Conservation (phyloP, 176 grass and related monocot species). For the Musa troglodytarum region DNA sequence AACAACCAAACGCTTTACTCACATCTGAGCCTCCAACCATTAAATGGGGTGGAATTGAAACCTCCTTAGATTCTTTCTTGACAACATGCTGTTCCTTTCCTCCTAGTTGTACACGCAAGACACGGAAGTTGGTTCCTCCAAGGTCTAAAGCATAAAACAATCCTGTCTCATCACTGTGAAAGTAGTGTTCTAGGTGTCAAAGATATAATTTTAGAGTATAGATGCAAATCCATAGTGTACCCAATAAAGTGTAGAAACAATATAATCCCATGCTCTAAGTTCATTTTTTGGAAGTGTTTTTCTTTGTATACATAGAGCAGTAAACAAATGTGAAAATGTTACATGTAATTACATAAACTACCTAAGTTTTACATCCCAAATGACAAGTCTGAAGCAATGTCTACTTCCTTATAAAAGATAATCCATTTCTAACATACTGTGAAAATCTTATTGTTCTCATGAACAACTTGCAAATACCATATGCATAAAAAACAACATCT, state of each 20-base stretch:
- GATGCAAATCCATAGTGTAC: not conserved
- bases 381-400: not conserved
- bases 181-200: not conserved
- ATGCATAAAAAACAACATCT: not conserved
- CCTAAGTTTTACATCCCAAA: not conserved
- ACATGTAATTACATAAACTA: not conserved
- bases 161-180: slow-evolving; percentile 47
- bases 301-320: not conserved
- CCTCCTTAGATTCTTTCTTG: slow-evolving; percentile 52
- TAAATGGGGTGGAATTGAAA: slow-evolving; percentile 61
- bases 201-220: slow-evolving; percentile 5
- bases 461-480: not conserved
- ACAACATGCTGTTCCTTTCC: slow-evolving; percentile 49
- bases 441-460: not conserved
- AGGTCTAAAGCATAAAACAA: slow-evolving; percentile 81
- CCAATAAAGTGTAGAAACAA: not conserved
- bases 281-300: not conserved
- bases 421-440: not conserved
- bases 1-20: slow-evolving; percentile 1
- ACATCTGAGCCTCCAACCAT: slow-evolving; percentile 61
- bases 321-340: not conserved
- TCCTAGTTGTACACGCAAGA: slow-evolving; percentile 61
- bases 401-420: not conserved
- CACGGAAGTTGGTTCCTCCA: slow-evolving; percentile 76
- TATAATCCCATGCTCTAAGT: not conserved